Conservation (phyloP, 2,329 filamentous ascomycete genomes). For the Diaporthe caulivora region DNA sequence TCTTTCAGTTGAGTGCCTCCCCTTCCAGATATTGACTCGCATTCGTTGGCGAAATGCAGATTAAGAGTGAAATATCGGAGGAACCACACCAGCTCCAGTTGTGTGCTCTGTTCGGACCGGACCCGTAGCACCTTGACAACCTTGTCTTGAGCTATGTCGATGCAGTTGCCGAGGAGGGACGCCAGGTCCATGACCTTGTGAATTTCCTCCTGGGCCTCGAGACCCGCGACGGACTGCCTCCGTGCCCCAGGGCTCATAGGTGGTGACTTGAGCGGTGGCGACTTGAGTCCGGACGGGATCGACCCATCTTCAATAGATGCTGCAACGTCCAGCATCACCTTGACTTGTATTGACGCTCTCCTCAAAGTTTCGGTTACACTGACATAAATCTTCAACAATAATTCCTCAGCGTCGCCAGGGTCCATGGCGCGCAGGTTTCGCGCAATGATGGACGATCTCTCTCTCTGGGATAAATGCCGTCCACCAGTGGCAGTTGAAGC, state of each 20-base stretch:
- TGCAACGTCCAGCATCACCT: slow-evolving; percentile 93
- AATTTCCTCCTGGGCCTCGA: slow-evolving; percentile 78
- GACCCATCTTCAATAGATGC: slow-evolving; percentile 72
- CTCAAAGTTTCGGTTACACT: slow-evolving; percentile 88
- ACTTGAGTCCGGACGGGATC: slow-evolving; percentile 55
- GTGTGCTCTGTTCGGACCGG: slow-evolving; percentile 78
- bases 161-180: slow-evolving; percentile 82
- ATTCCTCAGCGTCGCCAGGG: slow-evolving; percentile 83
- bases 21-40: slow-evolving; percentile 84
- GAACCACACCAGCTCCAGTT: slow-evolving; percentile 77
- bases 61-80: slow-evolving; percentile 87
- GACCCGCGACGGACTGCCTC: slow-evolving; percentile 51
- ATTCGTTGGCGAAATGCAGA: slow-evolving; percentile 86
- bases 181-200: slow-evolving; percentile 82
- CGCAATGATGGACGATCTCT: slow-evolving; percentile 89
- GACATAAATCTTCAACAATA: slow-evolving; percentile 87
- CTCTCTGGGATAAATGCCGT: slow-evolving; percentile 79
- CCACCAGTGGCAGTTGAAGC: slow-evolving; percentile 81
- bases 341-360: slow-evolving; percentile 89
- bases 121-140: slow-evolving; percentile 82
- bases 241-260: slow-evolving; percentile 63
- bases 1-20: slow-evolving; percentile 82
- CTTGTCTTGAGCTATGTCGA: slow-evolving; percentile 84
- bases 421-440: slow-evolving; percentile 89
- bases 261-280: slow-evolving; percentile 64